Percentiles rank a stretch among this genome's conserved stretches.
phyloP scores from a whole-genome alignment of 1,139 yeast genomes.

The Arxiozyma telluris region DNA sequence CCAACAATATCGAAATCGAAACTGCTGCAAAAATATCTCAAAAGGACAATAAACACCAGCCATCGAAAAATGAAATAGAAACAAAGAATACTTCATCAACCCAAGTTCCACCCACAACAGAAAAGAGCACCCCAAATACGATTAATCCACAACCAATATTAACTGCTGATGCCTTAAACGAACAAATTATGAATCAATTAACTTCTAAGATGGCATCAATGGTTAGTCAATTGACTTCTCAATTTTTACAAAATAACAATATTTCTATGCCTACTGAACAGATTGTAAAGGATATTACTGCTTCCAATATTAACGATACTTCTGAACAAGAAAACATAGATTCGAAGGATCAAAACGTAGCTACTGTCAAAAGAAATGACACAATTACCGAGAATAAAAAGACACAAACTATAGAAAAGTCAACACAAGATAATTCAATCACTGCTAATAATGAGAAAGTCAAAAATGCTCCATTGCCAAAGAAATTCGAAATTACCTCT shows the following conservation, averaged over 20 bases:
- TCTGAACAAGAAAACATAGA: neutral
- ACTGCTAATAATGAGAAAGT: neutral
- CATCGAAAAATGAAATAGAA: neutral
- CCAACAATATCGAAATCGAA: neutral
- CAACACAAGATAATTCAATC: neutral
- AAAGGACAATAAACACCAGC: neutral
- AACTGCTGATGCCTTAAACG: neutral
- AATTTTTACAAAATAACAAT: neutral
- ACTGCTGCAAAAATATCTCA: neutral
- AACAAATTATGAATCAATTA: slow-evolving; percentile 2
- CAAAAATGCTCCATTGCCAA: neutral
- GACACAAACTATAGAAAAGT: neutral
- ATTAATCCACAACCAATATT: neutral
- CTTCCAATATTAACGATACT: neutral
- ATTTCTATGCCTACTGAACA: neutral
- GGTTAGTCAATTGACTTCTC: slow-evolving; percentile 3
- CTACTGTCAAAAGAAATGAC: too few species aligned
- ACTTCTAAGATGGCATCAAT: slow-evolving; percentile 3
- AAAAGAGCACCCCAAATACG: neutral
- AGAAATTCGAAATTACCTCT: neutral
- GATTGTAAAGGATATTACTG: too few species aligned
- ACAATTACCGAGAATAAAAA: neutral
- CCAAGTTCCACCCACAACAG: neutral
- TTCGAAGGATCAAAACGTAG: neutral
- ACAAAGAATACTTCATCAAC: neutral